Base-by-base conservation (phyloP, 495 filamentous ascomycete species). In the Opeltia flavorubescens region DNA sequence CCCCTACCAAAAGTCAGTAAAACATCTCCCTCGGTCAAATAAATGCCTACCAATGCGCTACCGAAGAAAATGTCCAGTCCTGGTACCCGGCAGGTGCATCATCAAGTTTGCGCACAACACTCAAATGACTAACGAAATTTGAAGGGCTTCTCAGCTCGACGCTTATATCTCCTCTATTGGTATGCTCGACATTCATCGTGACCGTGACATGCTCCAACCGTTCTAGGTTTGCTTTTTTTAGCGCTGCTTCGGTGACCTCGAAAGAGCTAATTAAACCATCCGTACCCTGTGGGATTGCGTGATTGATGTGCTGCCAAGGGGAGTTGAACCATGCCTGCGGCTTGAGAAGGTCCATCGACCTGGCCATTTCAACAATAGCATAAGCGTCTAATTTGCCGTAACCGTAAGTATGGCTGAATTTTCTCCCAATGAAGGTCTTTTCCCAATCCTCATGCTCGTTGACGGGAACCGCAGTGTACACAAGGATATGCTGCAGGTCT, bases 41-140 rank as follows among this genome's bases (percentile, higher is more conserved):
- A 48, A 23, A 34, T 4, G 62, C 80, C 63, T 74, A 91, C 86
- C 87, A 98, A 61, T 98, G 93, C 55, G 79, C 87, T 41, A 98
- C 93, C 48, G 78, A 86, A 91, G 96, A 96, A 53, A 98, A 98
- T 1, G 91, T 95, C 91, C 91, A 98, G 66, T 98, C 86, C 30
- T 78, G 68, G 57, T 96, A 98, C n/a, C 91, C 91, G 31, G 61
- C 62, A 1, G 62, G 55, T 33, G 67, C 71, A 0, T 68, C 65
- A 59, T 98, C 91, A 20, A 67, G 55, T 24, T 66, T 67, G 45
- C 91, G 78, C 1, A 77, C 67, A 15, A 80, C 81, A 40, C 88
- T 83, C 29, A 98, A 76, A 54, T 95, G 81, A 60, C 84, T 93
- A 47, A 89, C 65, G 33, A 95, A 60, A 18, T 85, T 84, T 42